Percentiles rank a stretch among this genome's conserved stretches.
Evolutionary conservation across 257 asterid genomes (phyloP).

Genomic region (Marsdenia floribunda): DNA sequence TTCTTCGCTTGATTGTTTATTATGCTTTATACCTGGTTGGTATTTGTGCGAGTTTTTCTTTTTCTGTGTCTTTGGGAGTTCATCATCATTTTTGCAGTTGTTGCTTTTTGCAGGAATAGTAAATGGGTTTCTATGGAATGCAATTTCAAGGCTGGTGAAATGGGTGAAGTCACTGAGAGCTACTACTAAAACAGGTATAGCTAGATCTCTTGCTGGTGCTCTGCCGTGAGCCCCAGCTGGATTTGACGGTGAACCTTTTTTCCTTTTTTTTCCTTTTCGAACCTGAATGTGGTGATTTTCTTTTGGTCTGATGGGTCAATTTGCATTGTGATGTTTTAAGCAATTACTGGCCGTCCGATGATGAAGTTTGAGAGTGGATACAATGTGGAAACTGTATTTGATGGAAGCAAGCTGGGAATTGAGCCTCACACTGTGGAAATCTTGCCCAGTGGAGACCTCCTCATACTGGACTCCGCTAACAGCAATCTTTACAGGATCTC

Average conservation of each 20-base stretch:
- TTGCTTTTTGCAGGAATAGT: conserved; percentile 47
- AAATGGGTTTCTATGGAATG: conserved; percentile 71
- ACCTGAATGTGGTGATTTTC: neutral
- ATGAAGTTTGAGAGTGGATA: conserved; percentile 95
- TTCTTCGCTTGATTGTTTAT: neutral
- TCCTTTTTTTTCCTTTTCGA: neutral
- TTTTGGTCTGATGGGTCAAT: conserved; percentile 7
- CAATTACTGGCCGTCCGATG: conserved; percentile 72
- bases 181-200: conserved; percentile 69
- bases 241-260: conserved; percentile 8
- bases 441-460: conserved; percentile 78
- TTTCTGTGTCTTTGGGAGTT: neutral
- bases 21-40: neutral
- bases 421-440: conserved; percentile 75
- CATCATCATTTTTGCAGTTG: neutral
- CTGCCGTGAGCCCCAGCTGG: conserved; percentile 12
- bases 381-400: conserved; percentile 87
- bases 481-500: conserved; percentile 83
- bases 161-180: conserved; percentile 68
- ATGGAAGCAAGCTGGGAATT: conserved; percentile 94
- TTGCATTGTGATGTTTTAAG: conserved; percentile 32
- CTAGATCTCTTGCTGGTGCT: conserved; percentile 24
- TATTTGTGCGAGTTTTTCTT: neutral
- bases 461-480: conserved; percentile 78
- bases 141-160: conserved; percentile 65